A percentile compares a stretch with the other conserved stretches of the same genome.
These are phyloP conservation scores for Dendrobium nobile DNA, from an alignment of 106 monocot genomes.

Conservation along the genomic window DNA sequence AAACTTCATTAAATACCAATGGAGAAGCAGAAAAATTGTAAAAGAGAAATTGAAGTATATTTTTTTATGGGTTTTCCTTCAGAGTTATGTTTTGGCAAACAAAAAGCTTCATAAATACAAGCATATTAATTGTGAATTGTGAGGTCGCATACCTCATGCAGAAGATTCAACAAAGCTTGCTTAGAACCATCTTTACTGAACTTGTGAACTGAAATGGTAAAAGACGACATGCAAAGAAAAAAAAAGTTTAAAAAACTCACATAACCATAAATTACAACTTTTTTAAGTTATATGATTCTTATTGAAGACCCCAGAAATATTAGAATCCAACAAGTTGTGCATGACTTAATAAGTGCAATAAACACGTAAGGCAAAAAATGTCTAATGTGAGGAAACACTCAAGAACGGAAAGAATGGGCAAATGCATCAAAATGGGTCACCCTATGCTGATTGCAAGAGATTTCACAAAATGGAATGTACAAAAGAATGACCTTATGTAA, in stretches of 20 bases:
- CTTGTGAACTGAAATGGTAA: slow-evolving; percentile 67
- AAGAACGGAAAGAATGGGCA: background rate
- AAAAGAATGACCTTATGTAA: background rate
- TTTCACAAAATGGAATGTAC: background rate
- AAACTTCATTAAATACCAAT: background rate
- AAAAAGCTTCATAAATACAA: background rate
- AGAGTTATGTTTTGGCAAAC: background rate
- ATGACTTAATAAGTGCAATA: background rate
- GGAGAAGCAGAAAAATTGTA: background rate
- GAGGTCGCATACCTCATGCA: slow-evolving; percentile 52
- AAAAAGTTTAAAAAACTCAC: background rate
- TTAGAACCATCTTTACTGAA: slow-evolving; percentile 87
- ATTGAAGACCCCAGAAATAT: background rate
- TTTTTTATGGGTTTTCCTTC: background rate
- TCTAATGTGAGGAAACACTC: background rate
- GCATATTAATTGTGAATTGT: background rate
- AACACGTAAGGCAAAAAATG: background rate
- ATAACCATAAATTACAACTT: background rate
- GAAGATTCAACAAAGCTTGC: slow-evolving; percentile 83
- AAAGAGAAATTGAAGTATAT: background rate
- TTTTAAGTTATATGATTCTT: background rate
- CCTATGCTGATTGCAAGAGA: background rate
- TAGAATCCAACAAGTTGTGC: background rate
- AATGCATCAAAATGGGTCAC: background rate
- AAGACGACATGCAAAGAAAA: background rate